Evolutionary conservation across 2,329 filamentous ascomycete species (phyloP), one percentile per base, ranked within the genome.

Genomic region (Chaetomium sp.): DNA sequence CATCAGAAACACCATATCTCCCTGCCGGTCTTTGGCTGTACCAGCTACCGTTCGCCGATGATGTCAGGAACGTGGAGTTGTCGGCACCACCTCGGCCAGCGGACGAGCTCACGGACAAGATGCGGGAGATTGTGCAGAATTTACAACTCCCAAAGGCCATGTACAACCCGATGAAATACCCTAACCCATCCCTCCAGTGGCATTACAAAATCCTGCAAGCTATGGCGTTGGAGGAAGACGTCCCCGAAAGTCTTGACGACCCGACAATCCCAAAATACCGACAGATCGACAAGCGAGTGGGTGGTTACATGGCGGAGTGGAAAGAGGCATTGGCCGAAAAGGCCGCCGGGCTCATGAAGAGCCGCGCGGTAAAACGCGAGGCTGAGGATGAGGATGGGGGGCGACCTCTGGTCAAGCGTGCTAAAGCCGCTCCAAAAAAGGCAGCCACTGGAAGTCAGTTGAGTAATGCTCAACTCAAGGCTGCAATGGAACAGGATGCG

Each of bases 141-240:
- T 75, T 96, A 0, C 90, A 96, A 68, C 81, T 99, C 6, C 94
- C 94, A 0, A 91, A 89, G 66, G 91, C 81, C 5, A 77, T 81
- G 36, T 99, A 95, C 67, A 87, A 95, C 62, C 91, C 92, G 1
- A 76, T 77, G 1, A 94, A 87, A 66, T 97, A 96, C 66, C 89
- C 94, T 0, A 99, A 99, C 59, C 91, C 91, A 8, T 81, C 88
- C 7, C 77, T 99, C 32, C 94, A 99, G 72, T 99, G 92, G 91
- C 94, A 97, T 73, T 99, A 97, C 76, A 86, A 84, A 59, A 95
- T 99, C 46, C 75, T 99, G 0, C 94, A 99, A 71, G 87, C 89
- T 6, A 79, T 96, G 55, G 94, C 94, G 0, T 77, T 99, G 0
- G 91, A 96, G 38, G 94, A 99, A 68, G 91, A 96, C 62, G 74